Base-by-base conservation (phyloP, 1,284 basidiomycete species). In the Kalmanozyma brasiliensis region DNA sequence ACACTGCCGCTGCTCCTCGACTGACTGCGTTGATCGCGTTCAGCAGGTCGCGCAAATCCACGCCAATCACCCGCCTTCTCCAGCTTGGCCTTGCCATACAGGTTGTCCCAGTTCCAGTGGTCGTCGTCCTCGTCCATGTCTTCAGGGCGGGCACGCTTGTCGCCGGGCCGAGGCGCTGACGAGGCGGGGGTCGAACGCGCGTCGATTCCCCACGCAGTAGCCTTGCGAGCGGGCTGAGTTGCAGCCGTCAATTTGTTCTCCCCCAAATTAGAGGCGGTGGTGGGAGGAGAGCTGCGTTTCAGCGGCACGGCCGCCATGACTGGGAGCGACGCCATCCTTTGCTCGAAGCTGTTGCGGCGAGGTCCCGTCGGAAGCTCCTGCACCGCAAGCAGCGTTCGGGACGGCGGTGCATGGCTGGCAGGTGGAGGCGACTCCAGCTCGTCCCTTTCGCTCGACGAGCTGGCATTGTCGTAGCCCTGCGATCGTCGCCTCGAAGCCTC, bases 341-440 rank as follows among this genome's bases (percentile, higher is more conserved):
- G 55, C 47, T 76, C 74, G 37, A 76, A 76, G 47, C 68, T 72
- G 58, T 57, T 70, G 48, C 67, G 61, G 30, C 67, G 67, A 29
- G 67, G 61, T 1, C 38, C 33, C 8, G 66, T 41, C 45, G 41
- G 58, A n/a, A 14, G 35, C 36, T n/a, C 49, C 42, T 9, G 52
- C 30, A 11, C 32, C 7, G 56, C 44, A 13, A 52, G 49, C 35
- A 53, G 8, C 7, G 52, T 29, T 22, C 52, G 47, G 24, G 32
- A 56, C 1, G 43, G 26, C 6, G 49, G 20, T 24, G 51, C 48
- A 14, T 53, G 60, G 20, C 51, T 7, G 10, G 47, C 13, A 19
- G 57, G 67, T n/a, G 61, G 67, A 26, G 57, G 63, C 44, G 63
- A 70, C 29, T 70, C 67, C 4, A 70, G 57, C 45, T 70, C 67